Conservation (phyloP, 2,329 filamentous ascomycete genomes). For the Cercospora sp. region DNA sequence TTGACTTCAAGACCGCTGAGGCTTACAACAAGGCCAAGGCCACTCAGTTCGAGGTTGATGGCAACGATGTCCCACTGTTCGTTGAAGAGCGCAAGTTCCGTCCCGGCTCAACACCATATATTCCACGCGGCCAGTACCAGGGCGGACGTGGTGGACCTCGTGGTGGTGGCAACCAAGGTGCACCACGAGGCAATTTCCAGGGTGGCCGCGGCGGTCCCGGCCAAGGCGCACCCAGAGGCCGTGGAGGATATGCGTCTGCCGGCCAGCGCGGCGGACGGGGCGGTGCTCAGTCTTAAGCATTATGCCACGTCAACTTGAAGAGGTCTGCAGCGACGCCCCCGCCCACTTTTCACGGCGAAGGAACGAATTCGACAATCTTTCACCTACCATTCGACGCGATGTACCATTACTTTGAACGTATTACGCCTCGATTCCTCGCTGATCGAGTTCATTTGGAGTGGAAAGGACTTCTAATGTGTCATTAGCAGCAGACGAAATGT, state of each 20-base stretch:
- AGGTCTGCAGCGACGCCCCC: background rate
- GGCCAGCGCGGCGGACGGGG: constrained; percentile 18
- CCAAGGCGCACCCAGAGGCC: constrained; percentile 27
- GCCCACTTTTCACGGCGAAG: background rate
- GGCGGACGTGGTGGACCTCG: constrained; percentile 52
- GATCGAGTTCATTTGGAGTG: background rate
- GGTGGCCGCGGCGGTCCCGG: constrained; percentile 61
- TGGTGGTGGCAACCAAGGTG: constrained; percentile 46
- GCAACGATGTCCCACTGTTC: constrained; percentile 78
- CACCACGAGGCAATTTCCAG: constrained; percentile 56
- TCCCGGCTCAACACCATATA: constrained; percentile 41
- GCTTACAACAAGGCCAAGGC: constrained; percentile 80
- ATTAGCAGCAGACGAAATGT: constrained; percentile 14
- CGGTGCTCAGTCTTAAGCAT: constrained; percentile 12
- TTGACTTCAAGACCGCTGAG: constrained; percentile 81
- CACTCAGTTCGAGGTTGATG: constrained; percentile 76
- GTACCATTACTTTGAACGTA: constrained; percentile 19
- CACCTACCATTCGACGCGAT: constrained; percentile 12
- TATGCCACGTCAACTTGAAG: background rate
- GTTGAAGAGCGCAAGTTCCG: constrained; percentile 83
- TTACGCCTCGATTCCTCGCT: background rate
- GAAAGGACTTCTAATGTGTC: constrained; percentile 24
- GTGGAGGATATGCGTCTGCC: constrained; percentile 17
- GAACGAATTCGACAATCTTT: background rate
- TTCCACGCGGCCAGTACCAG: constrained; percentile 42